Conservation (phyloP, 805 yeast species). For the Wickerhamomyces tratensis region DNA sequence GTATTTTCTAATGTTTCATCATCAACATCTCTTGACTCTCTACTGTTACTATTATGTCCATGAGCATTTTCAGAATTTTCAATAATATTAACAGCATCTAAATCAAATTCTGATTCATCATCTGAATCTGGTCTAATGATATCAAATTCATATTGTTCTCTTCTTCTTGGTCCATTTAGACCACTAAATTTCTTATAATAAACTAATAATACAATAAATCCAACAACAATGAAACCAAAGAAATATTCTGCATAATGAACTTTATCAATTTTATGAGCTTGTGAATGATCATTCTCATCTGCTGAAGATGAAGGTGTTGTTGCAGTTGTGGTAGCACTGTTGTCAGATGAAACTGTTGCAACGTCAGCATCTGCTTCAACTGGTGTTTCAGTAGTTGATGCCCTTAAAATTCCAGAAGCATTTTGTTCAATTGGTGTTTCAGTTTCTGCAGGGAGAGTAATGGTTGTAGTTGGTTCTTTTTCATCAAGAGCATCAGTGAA, state of each 20-base stretch:
- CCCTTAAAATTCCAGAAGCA: no score
- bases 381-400: background rate
- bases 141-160: constrained; percentile 25
- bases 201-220: constrained; percentile 37
- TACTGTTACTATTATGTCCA: background rate
- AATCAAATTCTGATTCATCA: constrained; percentile 66
- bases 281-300: constrained; percentile 19
- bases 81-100: constrained; percentile 19
- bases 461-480: no score
- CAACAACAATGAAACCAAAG: constrained; percentile 47
- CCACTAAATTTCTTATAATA: constrained; percentile 31
- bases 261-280: constrained; percentile 26
- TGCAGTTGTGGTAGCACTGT: background rate
- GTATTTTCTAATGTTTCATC: background rate
- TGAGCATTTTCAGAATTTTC: background rate
- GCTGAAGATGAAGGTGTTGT: constrained; percentile 7
- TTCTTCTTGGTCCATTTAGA: constrained; percentile 28
- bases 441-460: background rate
- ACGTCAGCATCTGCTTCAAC: background rate
- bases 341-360: no score
- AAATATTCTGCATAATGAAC: constrained; percentile 53
- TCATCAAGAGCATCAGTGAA: no score
- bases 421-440: no score
- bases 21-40: background rate
- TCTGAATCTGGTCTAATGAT: constrained; percentile 39